Conservation (phyloP, 345 rosid genomes). For the Euphorbia peplus region DNA sequence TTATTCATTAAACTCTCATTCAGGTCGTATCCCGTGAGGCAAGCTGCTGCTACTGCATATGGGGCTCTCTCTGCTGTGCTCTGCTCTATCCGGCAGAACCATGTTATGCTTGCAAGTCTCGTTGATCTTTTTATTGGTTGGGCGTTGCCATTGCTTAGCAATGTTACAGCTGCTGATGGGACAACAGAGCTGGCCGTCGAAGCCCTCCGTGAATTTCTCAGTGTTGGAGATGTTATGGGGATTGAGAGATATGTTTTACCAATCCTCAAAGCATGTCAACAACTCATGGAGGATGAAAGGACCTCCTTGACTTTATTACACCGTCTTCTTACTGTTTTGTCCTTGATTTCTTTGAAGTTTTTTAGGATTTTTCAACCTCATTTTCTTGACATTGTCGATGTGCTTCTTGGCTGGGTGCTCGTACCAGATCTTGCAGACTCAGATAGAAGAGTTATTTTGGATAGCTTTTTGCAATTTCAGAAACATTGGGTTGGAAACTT, state of each 20-base stretch:
- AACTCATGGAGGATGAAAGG: conserved; percentile 91
- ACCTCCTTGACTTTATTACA: conserved; percentile 73
- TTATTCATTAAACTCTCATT: conserved; percentile 14
- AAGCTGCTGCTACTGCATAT: conserved; percentile 61
- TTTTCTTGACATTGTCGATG: conserved; percentile 83
- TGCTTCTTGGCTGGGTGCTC: conserved; percentile 96
- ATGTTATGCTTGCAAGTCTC: conserved; percentile 66
- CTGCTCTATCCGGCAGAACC: conserved; percentile 76
- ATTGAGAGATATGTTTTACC: conserved; percentile 73
- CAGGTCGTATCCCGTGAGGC: conserved; percentile 74
- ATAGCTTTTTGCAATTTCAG: conserved; percentile 90
- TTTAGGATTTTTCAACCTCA: conserved; percentile 75
- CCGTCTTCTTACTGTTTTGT: conserved; percentile 55
- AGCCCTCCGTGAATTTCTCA: conserved; percentile 72
- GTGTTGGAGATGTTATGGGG: conserved; percentile 65
- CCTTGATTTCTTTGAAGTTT: conserved; percentile 73
- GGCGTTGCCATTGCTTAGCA: conserved; percentile 79
- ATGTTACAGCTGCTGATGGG: conserved; percentile 63
- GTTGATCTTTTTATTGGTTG: conserved; percentile 78
- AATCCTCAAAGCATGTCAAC: conserved; percentile 78
- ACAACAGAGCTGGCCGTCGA: conserved; percentile 66
- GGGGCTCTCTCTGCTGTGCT: conserved; percentile 77
- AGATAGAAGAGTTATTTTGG: conserved; percentile 70
- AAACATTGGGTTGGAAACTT: conserved; percentile 83
- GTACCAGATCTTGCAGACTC: conserved; percentile 73